Evolutionary conservation across 495 filamentous ascomycete species (phyloP).

Genomic region (Aspergillus egyptiacus): DNA sequence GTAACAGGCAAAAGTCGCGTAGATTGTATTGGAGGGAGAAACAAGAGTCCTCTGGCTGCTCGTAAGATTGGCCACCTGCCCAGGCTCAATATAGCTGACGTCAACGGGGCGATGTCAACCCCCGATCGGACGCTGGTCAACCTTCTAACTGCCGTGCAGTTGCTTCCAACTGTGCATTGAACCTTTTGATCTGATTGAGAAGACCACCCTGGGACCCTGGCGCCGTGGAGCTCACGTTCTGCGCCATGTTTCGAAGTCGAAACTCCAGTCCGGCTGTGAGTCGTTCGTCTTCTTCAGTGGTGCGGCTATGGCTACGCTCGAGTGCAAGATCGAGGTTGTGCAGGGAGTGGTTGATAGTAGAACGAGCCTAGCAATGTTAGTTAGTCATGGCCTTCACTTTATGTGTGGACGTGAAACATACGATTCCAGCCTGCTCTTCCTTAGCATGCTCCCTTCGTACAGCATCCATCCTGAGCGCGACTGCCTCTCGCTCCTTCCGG

Average conservation of each 20-base stretch:
- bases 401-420: slow-evolving; percentile 16
- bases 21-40: no score
- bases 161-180: slow-evolving; percentile 42
- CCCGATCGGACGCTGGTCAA: no score
- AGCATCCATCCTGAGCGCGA: slow-evolving; percentile 64
- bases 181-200: slow-evolving; percentile 36
- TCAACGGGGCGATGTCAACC: no score
- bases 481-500: slow-evolving; percentile 56
- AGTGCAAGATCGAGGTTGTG: slow-evolving; percentile 42
- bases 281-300: slow-evolving; percentile 17
- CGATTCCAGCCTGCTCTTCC: slow-evolving; percentile 34
- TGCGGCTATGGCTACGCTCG: slow-evolving; percentile 36
- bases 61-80: no score
- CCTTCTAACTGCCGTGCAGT: slow-evolving; percentile 30
- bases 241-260: slow-evolving; percentile 36
- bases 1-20: no score
- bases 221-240: slow-evolving; percentile 35
- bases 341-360: slow-evolving; percentile 42
- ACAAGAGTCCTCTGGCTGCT: no score
- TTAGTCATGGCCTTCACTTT: neutral
- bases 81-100: no score
- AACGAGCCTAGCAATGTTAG: slow-evolving; percentile 29
- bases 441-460: slow-evolving; percentile 53
- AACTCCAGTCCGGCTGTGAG: slow-evolving; percentile 38
- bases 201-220: slow-evolving; percentile 38